These are phyloP conservation scores for Quambalaria eucalypti DNA, from an alignment of 1,284 basidiomycete species.

Conservation along the genomic window DNA sequence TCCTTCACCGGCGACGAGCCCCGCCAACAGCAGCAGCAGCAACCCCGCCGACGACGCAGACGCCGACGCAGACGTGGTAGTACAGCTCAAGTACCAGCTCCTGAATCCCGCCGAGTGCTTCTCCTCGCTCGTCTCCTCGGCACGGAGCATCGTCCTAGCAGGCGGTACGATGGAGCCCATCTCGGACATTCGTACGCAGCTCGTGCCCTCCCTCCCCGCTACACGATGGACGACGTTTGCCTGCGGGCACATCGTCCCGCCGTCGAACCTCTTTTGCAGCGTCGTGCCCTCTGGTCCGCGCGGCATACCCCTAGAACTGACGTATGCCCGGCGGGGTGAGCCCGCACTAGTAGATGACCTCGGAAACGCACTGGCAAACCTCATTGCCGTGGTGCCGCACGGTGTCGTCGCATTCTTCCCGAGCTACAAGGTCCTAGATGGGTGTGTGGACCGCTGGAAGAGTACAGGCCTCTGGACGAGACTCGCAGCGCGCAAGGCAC, in stretches of 20 bases:
- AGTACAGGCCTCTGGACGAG: slow-evolving; percentile 58
- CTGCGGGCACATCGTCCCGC: slow-evolving; percentile 85
- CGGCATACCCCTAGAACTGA: slow-evolving; percentile 71
- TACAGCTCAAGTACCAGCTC: slow-evolving; percentile 79
- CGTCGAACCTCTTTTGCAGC: slow-evolving; percentile 66
- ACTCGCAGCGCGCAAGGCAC: slow-evolving; percentile 67
- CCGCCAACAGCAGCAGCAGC: background rate
- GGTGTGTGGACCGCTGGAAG: slow-evolving; percentile 62
- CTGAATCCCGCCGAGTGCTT: slow-evolving; percentile 89
- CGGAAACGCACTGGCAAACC: slow-evolving; percentile 71
- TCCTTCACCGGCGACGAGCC: slow-evolving; percentile 2
- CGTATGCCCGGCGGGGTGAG: slow-evolving; percentile 67
- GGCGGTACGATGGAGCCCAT: slow-evolving; percentile 98
- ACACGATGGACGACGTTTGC: slow-evolving; percentile 69
- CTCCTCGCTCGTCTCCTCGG: slow-evolving; percentile 66
- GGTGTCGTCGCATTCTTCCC: slow-evolving; percentile 92
- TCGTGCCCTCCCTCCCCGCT: slow-evolving; percentile 62
- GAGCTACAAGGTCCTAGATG: slow-evolving; percentile 74
- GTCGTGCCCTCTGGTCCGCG: slow-evolving; percentile 70
- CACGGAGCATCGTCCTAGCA: slow-evolving; percentile 74
- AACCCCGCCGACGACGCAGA: background rate
- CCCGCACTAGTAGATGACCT: slow-evolving; percentile 67
- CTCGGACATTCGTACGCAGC: slow-evolving; percentile 73
- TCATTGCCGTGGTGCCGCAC: slow-evolving; percentile 67
- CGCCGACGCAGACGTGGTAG: too few relatives aligned